phyloP scores from a whole-genome alignment of 768 basidiomycete genomes.

The Gelatoporia subvermispora region DNA sequence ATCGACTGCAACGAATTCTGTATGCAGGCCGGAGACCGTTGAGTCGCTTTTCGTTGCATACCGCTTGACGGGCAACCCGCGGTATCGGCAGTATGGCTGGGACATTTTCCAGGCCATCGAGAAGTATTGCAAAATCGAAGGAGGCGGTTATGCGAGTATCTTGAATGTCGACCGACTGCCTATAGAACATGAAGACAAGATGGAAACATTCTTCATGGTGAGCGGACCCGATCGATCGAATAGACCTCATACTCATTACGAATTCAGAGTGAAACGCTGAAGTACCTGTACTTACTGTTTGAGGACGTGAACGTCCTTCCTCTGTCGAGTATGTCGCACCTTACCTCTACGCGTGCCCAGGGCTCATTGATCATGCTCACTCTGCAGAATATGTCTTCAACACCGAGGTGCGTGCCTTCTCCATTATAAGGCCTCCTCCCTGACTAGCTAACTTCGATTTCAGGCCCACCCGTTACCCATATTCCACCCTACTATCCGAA shows the following conservation, averaged over 20 bases:
- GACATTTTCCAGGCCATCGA: constrained; percentile 86
- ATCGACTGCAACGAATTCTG: not conserved
- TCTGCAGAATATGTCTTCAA: constrained; percentile 80
- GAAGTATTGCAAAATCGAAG: constrained; percentile 68
- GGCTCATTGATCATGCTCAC: constrained; percentile 1
- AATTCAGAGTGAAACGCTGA: constrained; percentile 76
- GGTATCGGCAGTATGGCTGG: constrained; percentile 85
- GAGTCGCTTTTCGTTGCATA: constrained; percentile 92
- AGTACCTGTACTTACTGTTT: constrained; percentile 89
- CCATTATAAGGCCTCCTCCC: not conserved
- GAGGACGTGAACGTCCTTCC: constrained; percentile 69
- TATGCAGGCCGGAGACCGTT: constrained; percentile 79
- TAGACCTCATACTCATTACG: not conserved
- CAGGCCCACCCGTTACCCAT: constrained; percentile 72
- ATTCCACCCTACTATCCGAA: constrained; percentile 47
- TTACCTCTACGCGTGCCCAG: not conserved
- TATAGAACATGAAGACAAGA: constrained; percentile 71
- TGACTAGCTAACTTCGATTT: not conserved
- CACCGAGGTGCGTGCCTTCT: constrained; percentile 62
- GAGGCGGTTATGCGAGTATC: constrained; percentile 81
- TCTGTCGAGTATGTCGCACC: constrained; percentile 54
- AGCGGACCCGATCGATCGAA: constrained; percentile 18
- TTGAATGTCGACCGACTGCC: constrained; percentile 80
- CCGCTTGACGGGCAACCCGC: constrained; percentile 79
- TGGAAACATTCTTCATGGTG: constrained; percentile 95